These are phyloP conservation scores for Fusarium neocosmosporiellum DNA, from an alignment of 2,329 filamentous ascomycete species.

Conservation along the genomic window DNA sequence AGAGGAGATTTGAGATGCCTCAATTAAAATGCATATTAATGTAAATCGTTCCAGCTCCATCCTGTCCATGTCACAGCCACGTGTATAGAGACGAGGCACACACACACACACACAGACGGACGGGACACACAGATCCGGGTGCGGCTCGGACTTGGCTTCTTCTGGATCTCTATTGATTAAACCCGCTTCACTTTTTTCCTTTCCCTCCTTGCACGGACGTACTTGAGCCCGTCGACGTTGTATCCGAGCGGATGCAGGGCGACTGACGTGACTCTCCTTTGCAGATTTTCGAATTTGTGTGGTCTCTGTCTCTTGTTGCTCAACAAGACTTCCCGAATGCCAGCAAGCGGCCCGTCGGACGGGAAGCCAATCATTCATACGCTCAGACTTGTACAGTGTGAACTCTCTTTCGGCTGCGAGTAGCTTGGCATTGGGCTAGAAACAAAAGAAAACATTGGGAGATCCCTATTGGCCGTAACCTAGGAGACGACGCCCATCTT, in stretches of 20 bases:
- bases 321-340: constrained; percentile 23
- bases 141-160: constrained; percentile 31
- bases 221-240: constrained; percentile 19
- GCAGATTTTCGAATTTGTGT: not conserved
- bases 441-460: constrained; percentile 9
- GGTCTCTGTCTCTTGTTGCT: not conserved
- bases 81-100: constrained; percentile 26
- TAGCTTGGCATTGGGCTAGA: constrained; percentile 5
- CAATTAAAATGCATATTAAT: constrained; percentile 34
- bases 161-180: not conserved
- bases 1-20: constrained; percentile 32
- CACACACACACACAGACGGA: not conserved
- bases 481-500: not conserved
- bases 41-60: constrained; percentile 15
- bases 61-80: constrained; percentile 30
- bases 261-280: constrained; percentile 14
- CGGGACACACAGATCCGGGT: constrained; percentile 24
- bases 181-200: not conserved
- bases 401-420: not conserved
- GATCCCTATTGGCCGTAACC: constrained; percentile 1
- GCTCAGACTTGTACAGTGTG: constrained; percentile 25
- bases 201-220: constrained; percentile 7
- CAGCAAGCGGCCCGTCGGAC: constrained; percentile 33
- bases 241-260: constrained; percentile 22
- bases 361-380: constrained; percentile 36